Percentiles rank a stretch among this genome's conserved stretches.
These are phyloP conservation scores for Exophiala mesophila DNA, from an alignment of 2,329 filamentous ascomycete species.

Conservation along the genomic window DNA sequence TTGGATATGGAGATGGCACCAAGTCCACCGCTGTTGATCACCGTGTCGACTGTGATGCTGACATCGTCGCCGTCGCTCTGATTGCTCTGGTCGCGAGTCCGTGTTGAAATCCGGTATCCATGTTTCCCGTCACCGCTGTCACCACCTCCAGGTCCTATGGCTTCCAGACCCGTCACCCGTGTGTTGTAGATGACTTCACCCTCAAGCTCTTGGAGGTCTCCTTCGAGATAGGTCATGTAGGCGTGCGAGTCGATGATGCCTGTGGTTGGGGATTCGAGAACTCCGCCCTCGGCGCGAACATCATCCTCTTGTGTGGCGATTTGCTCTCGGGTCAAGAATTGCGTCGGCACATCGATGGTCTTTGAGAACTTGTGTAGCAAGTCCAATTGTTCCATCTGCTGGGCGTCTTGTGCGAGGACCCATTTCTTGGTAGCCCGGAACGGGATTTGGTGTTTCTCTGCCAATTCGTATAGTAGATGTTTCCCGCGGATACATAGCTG, in stretches of 20 bases:
- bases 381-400: constrained; percentile 58
- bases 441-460: constrained; percentile 60
- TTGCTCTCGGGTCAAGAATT: constrained; percentile 63
- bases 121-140: too few species aligned
- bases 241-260: constrained; percentile 87
- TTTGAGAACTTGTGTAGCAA: constrained; percentile 52
- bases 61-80: constrained; percentile 33
- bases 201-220: constrained; percentile 69
- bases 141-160: constrained; percentile 48
- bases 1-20: constrained; percentile 73
- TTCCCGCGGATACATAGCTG: constrained; percentile 74
- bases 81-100: constrained; percentile 29
- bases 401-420: constrained; percentile 80
- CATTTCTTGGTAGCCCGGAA: constrained; percentile 81
- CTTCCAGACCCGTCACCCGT: constrained; percentile 56
- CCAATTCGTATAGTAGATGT: constrained; percentile 72
- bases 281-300: constrained; percentile 65
- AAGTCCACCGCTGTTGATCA: constrained; percentile 84
- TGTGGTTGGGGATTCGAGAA: constrained; percentile 78
- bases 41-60: constrained; percentile 65
- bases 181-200: constrained; percentile 69
- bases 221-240: constrained; percentile 75
- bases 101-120: constrained; percentile 62
- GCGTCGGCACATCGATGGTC: constrained; percentile 59
- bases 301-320: constrained; percentile 64